Base-by-base conservation (phyloP, 129 eudicot genomes). In the Lonicera japonica region DNA sequence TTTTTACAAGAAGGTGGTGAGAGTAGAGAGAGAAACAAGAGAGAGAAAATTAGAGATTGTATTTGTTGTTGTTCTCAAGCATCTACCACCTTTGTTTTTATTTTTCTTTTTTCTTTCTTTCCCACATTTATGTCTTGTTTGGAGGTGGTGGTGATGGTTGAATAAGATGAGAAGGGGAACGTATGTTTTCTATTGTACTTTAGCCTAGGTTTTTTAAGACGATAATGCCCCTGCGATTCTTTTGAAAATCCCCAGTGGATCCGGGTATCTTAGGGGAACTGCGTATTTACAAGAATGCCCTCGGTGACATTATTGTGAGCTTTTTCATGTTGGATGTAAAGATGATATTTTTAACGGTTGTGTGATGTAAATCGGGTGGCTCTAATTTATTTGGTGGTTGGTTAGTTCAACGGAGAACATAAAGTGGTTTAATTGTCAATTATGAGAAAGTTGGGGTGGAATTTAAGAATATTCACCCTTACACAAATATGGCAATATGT, bases 11-110 rank as follows among this genome's bases (percentile, higher is more conserved):
- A 25, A 61, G 64, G 72, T 54, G 69, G 60, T 51, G 75, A 64
- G 61, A 82, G 72, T 58, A 65, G 74, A 54, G 68, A 70, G 75
- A 60, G 72, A 51, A 55, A 65, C 64, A 36, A n/a, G 41, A 58
- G 54, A 58, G 54, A 56, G 43, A 54, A 66, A n/a, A n/a, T n/a
- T n/a, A n/a, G n/a, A 59, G 60, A 58, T 14, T 7, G 64, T 36
- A 58, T 67, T 55, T n/a, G 71, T 55, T 16, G 83, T 54, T 68
- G 76, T n/a, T n/a, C 69, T 77, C 82, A 77, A 66, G 82, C 82
- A 77, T 29, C 36, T 29, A 29, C 36, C 36, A 29, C 36, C 36
- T 29, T 29, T 29, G 36, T 29, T 29, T 29, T 29, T 1, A 29
- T 29, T 29, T 29, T 2, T 29, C 4, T 29, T 1, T 29, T 29